These are phyloP conservation scores for Aspergillus caelatus DNA, from an alignment of 2,329 filamentous ascomycete genomes.

Conservation along the genomic window DNA sequence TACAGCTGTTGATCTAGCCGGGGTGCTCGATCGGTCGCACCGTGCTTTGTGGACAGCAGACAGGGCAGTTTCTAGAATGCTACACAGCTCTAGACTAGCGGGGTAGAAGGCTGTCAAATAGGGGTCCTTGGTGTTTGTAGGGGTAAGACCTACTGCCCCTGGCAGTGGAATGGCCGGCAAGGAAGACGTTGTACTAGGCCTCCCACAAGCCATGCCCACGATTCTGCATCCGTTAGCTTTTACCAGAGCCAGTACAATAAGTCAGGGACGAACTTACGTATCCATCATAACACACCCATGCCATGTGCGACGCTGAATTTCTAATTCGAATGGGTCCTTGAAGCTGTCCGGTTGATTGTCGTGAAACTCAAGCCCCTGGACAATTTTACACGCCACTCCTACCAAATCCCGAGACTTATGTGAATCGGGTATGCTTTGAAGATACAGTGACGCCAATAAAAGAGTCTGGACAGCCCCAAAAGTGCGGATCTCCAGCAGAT, in stretches of 20 bases:
- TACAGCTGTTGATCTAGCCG: conserved; percentile 11
- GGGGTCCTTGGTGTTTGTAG: conserved; percentile 14
- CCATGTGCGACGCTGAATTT: conserved; percentile 44
- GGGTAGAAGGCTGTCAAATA: conserved; percentile 32
- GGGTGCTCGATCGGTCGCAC: conserved; percentile 22
- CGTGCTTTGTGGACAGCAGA: conserved; percentile 38
- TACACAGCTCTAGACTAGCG: conserved; percentile 30
- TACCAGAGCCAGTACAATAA: background rate
- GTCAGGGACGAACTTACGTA: conserved; percentile 29
- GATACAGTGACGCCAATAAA: conserved; percentile 41
- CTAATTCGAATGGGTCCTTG: conserved; percentile 35
- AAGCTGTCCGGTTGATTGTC: conserved; percentile 23
- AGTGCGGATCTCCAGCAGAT: conserved; percentile 42
- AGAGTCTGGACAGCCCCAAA: conserved; percentile 47
- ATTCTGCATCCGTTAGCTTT: conserved; percentile 25
- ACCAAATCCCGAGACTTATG: conserved; percentile 49
- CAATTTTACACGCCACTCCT: conserved; percentile 47
- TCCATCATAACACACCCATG: conserved; percentile 46
- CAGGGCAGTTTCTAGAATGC: conserved; percentile 38
- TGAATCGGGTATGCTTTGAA: conserved; percentile 47
- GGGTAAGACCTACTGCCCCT: conserved; percentile 9
- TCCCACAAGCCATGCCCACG: conserved; percentile 44
- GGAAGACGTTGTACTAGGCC: conserved; percentile 38
- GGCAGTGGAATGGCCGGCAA: conserved; percentile 29
- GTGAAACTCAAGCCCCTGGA: conserved; percentile 48